Conservation (phyloP, 2,329 filamentous ascomycete genomes). For the Verticillium longisporum region DNA sequence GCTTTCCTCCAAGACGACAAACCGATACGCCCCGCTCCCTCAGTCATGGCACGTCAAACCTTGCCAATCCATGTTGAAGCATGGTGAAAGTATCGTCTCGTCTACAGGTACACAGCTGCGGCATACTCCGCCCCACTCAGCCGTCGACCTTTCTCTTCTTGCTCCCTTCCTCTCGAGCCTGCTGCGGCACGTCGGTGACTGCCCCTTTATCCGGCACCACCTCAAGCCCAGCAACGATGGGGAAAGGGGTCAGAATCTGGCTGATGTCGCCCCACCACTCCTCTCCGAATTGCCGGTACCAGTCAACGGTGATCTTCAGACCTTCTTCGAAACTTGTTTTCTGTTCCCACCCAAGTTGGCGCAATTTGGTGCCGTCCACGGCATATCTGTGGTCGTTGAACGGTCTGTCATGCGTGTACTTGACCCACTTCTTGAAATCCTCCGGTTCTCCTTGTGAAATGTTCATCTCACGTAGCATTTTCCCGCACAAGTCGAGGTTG, state of each 20-base stretch:
- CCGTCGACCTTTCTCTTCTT: slow-evolving; percentile 14
- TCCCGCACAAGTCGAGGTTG: slow-evolving; percentile 62
- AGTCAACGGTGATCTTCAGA: slow-evolving; percentile 57
- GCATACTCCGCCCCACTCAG: slow-evolving; percentile 4
- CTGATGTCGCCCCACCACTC: slow-evolving; percentile 67
- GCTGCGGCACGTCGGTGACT: slow-evolving; percentile 20
- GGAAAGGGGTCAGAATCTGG: slow-evolving; percentile 62
- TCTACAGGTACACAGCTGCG: background rate
- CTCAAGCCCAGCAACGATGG: slow-evolving; percentile 48
- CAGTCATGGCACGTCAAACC: background rate
- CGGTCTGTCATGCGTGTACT: slow-evolving; percentile 70
- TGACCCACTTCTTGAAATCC: slow-evolving; percentile 58
- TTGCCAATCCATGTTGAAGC: background rate
- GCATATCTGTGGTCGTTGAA: slow-evolving; percentile 73
- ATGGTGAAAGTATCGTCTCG: background rate
- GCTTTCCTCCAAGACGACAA: background rate
- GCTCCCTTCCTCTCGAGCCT: slow-evolving; percentile 11
- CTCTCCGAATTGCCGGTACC: slow-evolving; percentile 62
- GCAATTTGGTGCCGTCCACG: slow-evolving; percentile 62
- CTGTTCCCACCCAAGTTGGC: slow-evolving; percentile 62
- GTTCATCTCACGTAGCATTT: slow-evolving; percentile 56
- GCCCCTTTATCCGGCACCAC: slow-evolving; percentile 45
- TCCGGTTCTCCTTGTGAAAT: slow-evolving; percentile 42
- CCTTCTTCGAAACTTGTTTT: slow-evolving; percentile 59
- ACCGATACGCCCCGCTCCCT: background rate